Conservation (phyloP, 805 yeast genomes). For the Yamadazyma sp. region DNA sequence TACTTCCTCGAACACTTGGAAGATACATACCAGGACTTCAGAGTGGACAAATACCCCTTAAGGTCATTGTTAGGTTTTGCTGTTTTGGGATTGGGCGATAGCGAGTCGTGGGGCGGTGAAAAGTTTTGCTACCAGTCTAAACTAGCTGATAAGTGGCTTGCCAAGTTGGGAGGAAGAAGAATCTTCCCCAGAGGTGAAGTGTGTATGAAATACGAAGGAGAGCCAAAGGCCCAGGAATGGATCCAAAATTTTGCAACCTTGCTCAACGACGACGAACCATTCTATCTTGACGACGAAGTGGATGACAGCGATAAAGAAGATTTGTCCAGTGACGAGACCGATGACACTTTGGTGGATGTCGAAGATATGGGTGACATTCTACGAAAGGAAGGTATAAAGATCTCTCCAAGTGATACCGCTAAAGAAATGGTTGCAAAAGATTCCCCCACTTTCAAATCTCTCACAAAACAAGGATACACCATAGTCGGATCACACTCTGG, state of each 20-base stretch:
- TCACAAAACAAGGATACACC: conserved; percentile 91
- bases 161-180: conserved; percentile 84
- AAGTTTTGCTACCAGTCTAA: conserved; percentile 86
- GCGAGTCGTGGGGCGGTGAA: conserved; percentile 67
- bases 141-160: conserved; percentile 69
- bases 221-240: conserved; percentile 65
- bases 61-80: conserved; percentile 71
- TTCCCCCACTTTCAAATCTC: conserved; percentile 83
- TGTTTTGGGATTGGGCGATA: conserved; percentile 85
- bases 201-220: conserved; percentile 74
- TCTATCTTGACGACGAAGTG: conserved; percentile 56
- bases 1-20: conserved; percentile 76
- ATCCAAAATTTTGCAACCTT: conserved; percentile 55
- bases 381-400: conserved; percentile 31
- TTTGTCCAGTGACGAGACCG: conserved; percentile 32
- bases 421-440: conserved; percentile 89
- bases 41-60: conserved; percentile 82
- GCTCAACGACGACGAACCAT: conserved; percentile 70
- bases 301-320: conserved; percentile 52
- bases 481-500: conserved; percentile 94
- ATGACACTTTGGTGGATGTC: conserved; percentile 64
- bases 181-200: conserved; percentile 80
- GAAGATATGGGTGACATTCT: conserved; percentile 81
- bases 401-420: conserved; percentile 17
- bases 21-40: conserved; percentile 81